These are phyloP conservation scores for Colletotrichum paranaense DNA, from an alignment of 2,329 filamentous ascomycete species.

Conservation along the genomic window DNA sequence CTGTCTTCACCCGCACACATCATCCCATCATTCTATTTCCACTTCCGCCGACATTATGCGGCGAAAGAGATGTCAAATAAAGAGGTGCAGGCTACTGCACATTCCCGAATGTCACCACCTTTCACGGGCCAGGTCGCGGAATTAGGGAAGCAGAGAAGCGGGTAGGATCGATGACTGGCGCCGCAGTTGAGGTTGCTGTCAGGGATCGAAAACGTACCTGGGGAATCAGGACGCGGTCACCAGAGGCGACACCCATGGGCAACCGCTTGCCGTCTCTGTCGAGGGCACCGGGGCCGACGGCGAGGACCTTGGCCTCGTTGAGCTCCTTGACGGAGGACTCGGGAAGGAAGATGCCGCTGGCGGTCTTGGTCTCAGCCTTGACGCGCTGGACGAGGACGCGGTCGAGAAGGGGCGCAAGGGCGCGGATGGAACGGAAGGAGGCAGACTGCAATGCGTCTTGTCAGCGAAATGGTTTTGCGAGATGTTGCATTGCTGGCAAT, in stretches of 20 bases:
- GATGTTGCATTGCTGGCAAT: neutral
- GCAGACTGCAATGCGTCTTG: slow-evolving; percentile 60
- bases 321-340: slow-evolving; percentile 98
- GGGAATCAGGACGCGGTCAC: slow-evolving; percentile 95
- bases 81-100: neutral
- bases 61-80: neutral
- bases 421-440: slow-evolving; percentile 93
- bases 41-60: neutral
- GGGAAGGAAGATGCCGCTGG: slow-evolving; percentile 96
- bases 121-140: neutral
- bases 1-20: neutral
- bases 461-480: neutral
- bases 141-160: neutral
- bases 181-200: too few species aligned
- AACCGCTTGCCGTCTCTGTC: slow-evolving; percentile 92
- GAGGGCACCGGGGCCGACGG: slow-evolving; percentile 88
- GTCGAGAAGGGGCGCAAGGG: slow-evolving; percentile 95
- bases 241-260: slow-evolving; percentile 82
- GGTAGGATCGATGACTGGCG: neutral
- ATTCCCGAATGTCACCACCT: neutral
- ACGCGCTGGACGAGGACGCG: slow-evolving; percentile 97
- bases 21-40: neutral
- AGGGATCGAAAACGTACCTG: slow-evolving; percentile 70
- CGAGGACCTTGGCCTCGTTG: slow-evolving; percentile 96
- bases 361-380: slow-evolving; percentile 97